phyloP scores from a whole-genome alignment of 257 asterid genomes.

The Salvia rosmarinus region DNA sequence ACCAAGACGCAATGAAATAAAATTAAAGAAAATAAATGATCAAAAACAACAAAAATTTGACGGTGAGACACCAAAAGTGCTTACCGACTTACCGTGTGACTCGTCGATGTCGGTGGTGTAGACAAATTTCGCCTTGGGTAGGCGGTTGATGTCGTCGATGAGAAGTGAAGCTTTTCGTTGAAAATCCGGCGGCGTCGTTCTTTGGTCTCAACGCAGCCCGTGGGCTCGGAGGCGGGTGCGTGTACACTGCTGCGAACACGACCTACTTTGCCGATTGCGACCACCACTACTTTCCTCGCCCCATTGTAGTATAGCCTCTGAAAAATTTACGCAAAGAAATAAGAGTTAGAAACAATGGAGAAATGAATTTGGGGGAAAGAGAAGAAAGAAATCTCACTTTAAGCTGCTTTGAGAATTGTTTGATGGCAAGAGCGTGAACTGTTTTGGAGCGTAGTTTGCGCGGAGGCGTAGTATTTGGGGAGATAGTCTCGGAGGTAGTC shows the following conservation, averaged over 20 bases:
- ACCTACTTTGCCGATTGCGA: constrained; percentile 43
- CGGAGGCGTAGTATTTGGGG: constrained; percentile 35
- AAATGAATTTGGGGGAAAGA: too few species aligned
- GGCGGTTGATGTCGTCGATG: constrained; percentile 20
- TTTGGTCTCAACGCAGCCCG: constrained; percentile 43
- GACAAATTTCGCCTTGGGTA: constrained; percentile 38
- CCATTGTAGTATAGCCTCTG: constrained; percentile 52
- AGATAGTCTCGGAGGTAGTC: constrained; percentile 44
- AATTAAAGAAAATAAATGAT: too few species aligned
- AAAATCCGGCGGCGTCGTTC: constrained; percentile 38
- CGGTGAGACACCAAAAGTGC: too few species aligned
- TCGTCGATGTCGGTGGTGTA: constrained; percentile 12
- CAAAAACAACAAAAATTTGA: too few species aligned
- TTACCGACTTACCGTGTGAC: constrained; percentile 43
- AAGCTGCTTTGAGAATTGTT: constrained; percentile 37
- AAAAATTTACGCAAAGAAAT: too few species aligned
- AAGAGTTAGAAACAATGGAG: too few species aligned
- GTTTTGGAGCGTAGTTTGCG: constrained; percentile 34
- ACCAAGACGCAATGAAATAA: too few species aligned
- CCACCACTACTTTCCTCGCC: constrained; percentile 55
- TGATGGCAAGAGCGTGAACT: constrained; percentile 38
- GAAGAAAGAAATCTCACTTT: too few species aligned
- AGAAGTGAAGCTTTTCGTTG: constrained; percentile 36
- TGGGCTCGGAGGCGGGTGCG: constrained; percentile 35
- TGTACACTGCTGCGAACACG: constrained; percentile 38